A percentile compares a stretch with the other conserved stretches of the same genome.
These are phyloP conservation scores for Fonsecaea multimorphosa DNA, from an alignment of 2,329 filamentous ascomycete genomes.

Conservation along the genomic window DNA sequence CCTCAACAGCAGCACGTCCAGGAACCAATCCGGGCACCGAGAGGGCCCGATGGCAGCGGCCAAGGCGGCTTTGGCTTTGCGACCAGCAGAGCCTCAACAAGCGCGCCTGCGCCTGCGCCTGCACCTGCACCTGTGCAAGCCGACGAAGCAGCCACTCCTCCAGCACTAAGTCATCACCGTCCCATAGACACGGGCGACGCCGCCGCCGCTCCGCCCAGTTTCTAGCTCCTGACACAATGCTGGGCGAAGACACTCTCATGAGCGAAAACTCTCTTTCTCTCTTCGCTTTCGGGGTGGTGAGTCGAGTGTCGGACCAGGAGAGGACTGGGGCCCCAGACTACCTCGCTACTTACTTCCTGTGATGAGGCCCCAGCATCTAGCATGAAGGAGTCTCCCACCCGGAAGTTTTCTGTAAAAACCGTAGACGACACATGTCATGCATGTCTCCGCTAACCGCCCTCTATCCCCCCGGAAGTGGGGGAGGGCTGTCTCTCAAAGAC, in stretches of 20 bases:
- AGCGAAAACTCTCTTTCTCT: neutral
- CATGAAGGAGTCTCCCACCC: too few relatives aligned
- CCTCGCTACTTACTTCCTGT: too few relatives aligned
- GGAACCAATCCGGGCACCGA: conserved; percentile 72
- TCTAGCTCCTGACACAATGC: neutral
- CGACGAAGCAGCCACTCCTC: neutral
- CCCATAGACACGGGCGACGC: neutral
- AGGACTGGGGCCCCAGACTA: too few relatives aligned
- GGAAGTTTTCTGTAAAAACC: too few relatives aligned
- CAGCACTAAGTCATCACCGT: neutral
- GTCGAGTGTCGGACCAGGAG: too few relatives aligned
- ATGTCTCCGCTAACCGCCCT: too few relatives aligned
- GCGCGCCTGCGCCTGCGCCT: neutral
- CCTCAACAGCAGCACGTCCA: conserved; percentile 2
- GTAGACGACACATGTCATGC: too few relatives aligned
- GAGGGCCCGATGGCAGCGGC: conserved; percentile 77
- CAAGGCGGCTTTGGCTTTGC: conserved; percentile 79
- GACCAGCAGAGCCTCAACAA: neutral
- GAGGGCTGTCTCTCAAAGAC: too few relatives aligned
- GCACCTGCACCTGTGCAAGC: too few relatives aligned
- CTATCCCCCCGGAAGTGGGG: too few relatives aligned
- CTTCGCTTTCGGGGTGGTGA: neutral
- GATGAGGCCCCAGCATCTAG: too few relatives aligned
- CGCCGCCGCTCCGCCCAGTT: neutral
- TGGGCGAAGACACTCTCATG: neutral